Conservation (phyloP, 352 stramenopile genomes). For the Plasmopara halstedii region DNA sequence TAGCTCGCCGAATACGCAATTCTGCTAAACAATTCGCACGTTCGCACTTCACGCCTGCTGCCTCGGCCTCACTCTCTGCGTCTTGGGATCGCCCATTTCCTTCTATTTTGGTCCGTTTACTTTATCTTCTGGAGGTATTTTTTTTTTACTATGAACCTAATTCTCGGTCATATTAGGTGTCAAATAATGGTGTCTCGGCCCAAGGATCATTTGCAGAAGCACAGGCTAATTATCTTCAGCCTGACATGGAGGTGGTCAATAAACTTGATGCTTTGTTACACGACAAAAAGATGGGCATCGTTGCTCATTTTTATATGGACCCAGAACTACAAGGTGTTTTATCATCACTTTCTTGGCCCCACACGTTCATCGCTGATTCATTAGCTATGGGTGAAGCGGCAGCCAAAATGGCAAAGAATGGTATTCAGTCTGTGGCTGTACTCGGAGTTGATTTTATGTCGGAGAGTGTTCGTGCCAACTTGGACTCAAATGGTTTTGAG, state of each 20-base stretch:
- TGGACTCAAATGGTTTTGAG: slow-evolving; percentile 87
- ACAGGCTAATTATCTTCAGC: slow-evolving; percentile 82
- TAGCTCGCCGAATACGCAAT: slow-evolving; percentile 21
- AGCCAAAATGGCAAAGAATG: slow-evolving; percentile 89
- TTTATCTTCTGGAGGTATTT: not conserved
- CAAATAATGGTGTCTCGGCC: slow-evolving; percentile 60
- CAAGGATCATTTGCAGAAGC: slow-evolving; percentile 85
- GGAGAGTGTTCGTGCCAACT: slow-evolving; percentile 92
- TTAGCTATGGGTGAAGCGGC: slow-evolving; percentile 96
- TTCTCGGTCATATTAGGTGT: slow-evolving; percentile 38
- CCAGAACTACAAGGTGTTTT: slow-evolving; percentile 92
- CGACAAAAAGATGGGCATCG: slow-evolving; percentile 92
- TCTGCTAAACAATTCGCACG: slow-evolving; percentile 1
- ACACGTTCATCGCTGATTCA: slow-evolving; percentile 94
- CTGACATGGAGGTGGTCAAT: slow-evolving; percentile 80
- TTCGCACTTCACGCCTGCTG: slow-evolving; percentile 12
- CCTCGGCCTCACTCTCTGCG: slow-evolving; percentile 44
- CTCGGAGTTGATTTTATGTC: slow-evolving; percentile 98
- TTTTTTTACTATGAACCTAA: not conserved
- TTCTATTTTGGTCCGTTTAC: slow-evolving; percentile 58
- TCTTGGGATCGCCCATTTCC: slow-evolving; percentile 74
- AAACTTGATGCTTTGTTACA: slow-evolving; percentile 82
- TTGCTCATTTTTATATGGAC: slow-evolving; percentile 99
- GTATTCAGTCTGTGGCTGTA: slow-evolving; percentile 89
- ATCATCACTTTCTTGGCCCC: slow-evolving; percentile 74